Base-by-base conservation (phyloP, 2,329 filamentous ascomycete species). In the Nemania bipapillata region DNA sequence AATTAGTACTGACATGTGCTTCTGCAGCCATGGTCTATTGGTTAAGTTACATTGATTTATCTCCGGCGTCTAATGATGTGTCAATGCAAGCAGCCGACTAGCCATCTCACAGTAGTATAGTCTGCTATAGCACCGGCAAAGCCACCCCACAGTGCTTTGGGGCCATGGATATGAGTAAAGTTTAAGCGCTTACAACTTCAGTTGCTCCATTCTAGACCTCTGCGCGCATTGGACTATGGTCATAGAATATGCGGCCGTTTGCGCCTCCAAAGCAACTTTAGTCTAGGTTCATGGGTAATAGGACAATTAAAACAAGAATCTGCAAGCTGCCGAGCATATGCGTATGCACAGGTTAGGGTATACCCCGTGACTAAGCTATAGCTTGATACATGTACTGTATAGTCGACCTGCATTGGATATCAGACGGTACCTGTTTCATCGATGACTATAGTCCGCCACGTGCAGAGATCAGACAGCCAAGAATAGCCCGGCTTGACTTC, bases 391-490 rank as follows among this genome's bases (percentile, higher is more conserved):
- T 40, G 17, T 4, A 32, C 4, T 9, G n/a, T n/a, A n/a, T 37
- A 49, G 26, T 26, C 42, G 22, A 28, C 47, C 53, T 30, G 59
- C 59, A 60, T 61, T 37, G 35, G 22, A 49, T 17, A 67, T 65
- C 35, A 68, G 50, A 47, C 65, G 15, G 22, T 22, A 37, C 30
- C 61, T 59, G 56, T 63, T 56, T 70, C 56, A 63, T 64, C 40
- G 20, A n/a, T 20, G 26, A 49, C 40, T 54, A 50, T 28, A 30
- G 22, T 35, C 37, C 9, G 20, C 50, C 56, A 65, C 56, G 68
- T 65, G 53, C 53, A 63, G 49, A 56, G 26, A 59, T 68, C 54
- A 63, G 50, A 57, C 55, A 56, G 24, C 59, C 22, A 26, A 57
- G 54, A 42, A 50, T 56, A 60, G n/a, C 59, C 30, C 26, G 22